Evolutionary conservation across 2,329 filamentous ascomycete species (phyloP).

Genomic region (Parascedosporium putredinis): DNA sequence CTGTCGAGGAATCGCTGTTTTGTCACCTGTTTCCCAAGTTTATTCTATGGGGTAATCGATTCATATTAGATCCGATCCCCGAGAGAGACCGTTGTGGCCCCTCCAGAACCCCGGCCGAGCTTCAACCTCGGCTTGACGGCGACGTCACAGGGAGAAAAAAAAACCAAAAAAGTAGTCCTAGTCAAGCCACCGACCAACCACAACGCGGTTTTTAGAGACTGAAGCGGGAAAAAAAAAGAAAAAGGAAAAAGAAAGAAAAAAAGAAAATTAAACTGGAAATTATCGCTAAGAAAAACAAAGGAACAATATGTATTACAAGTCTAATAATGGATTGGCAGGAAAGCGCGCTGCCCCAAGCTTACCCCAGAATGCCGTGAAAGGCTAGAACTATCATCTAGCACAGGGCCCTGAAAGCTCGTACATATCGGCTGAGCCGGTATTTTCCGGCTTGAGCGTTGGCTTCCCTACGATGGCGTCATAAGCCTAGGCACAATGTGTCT

Average conservation of each 20-base stretch:
- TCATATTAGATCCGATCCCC: conserved; percentile 1
- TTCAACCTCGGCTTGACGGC: conserved; percentile 8
- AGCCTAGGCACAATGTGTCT: not conserved
- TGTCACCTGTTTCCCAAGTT: not conserved
- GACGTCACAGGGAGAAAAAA: conserved; percentile 2
- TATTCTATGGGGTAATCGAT: not conserved
- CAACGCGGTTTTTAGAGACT: no score
- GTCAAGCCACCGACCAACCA: no score
- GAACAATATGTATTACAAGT: no score
- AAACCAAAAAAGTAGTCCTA: not conserved
- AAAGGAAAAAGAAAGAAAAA: no score
- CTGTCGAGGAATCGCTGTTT: not conserved
- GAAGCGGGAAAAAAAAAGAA: no score
- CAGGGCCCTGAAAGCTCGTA: not conserved
- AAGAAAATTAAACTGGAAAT: no score
- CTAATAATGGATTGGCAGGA: no score
- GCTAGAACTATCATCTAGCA: not conserved
- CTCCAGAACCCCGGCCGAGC: conserved; percentile 5
- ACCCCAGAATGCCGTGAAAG: not conserved
- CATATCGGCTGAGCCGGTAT: conserved; percentile 2
- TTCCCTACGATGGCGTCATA: not conserved
- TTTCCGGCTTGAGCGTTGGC: not conserved
- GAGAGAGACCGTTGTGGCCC: not conserved
- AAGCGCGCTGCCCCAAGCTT: not conserved
- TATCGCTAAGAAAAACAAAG: no score